These are phyloP conservation scores for Mycosphaerella arachidis DNA, from an alignment of 2,329 filamentous ascomycete genomes.

Conservation along the genomic window DNA sequence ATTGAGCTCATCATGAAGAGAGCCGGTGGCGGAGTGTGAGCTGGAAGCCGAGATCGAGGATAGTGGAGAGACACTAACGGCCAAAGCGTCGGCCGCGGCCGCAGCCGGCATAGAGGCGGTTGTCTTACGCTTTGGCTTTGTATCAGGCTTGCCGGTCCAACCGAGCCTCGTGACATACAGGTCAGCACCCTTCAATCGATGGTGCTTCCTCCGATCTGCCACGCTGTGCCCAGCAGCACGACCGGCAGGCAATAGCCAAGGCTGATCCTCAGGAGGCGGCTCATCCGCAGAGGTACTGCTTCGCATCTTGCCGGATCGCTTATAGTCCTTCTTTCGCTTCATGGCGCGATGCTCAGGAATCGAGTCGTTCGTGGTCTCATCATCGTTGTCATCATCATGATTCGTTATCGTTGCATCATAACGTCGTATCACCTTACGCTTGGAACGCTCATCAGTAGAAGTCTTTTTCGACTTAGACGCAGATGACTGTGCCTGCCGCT, in stretches of 20 bases:
- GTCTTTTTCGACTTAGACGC: slow-evolving; percentile 19
- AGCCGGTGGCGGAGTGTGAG: slow-evolving; percentile 29
- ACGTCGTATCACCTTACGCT: slow-evolving; percentile 13
- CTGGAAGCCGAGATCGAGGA: slow-evolving; percentile 13
- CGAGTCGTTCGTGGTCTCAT: neutral
- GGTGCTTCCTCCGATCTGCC: slow-evolving; percentile 43
- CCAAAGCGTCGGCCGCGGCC: neutral
- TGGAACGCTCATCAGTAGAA: neutral
- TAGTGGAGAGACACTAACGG: slow-evolving; percentile 12
- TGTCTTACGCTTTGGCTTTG: slow-evolving; percentile 4
- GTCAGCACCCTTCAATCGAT: slow-evolving; percentile 47
- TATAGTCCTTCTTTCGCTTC: slow-evolving; percentile 25
- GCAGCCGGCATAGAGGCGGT: neutral
- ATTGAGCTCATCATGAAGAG: slow-evolving; percentile 48
- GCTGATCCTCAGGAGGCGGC: slow-evolving; percentile 24
- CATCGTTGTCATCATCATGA: slow-evolving; percentile 11
- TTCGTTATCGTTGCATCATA: slow-evolving; percentile 21
- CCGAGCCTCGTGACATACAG: slow-evolving; percentile 49
- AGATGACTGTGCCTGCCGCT: slow-evolving; percentile 22
- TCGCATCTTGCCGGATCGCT: slow-evolving; percentile 24
- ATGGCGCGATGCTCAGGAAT: neutral
- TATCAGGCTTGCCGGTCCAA: slow-evolving; percentile 16
- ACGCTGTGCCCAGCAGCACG: slow-evolving; percentile 26
- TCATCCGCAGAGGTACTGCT: neutral
- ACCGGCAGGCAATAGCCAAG: slow-evolving; percentile 30